Evolutionary conservation across 192 early-diverging fungal species (phyloP).

Genomic region (Coemansia reversa): DNA sequence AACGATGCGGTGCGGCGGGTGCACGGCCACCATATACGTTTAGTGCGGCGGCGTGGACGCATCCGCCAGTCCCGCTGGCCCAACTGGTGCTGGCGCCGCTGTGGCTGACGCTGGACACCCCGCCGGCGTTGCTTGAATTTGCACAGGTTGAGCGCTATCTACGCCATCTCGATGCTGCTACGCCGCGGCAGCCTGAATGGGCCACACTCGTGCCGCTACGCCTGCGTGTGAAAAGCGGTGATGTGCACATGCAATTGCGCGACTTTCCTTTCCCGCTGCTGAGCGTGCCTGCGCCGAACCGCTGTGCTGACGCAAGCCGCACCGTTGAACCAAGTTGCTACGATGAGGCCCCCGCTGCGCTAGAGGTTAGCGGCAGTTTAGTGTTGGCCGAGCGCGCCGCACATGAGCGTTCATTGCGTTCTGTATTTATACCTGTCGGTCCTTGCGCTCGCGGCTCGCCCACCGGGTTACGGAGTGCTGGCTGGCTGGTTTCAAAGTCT

Average conservation of each 20-base stretch:
- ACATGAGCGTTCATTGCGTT: constrained; percentile 41
- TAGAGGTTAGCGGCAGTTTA: constrained; percentile 47
- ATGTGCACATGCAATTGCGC: constrained; percentile 50
- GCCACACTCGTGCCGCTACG: constrained; percentile 49
- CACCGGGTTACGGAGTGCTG: constrained; percentile 22
- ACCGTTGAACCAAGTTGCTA: constrained; percentile 19
- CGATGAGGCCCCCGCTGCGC: constrained; percentile 37
- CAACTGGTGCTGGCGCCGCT: constrained; percentile 45
- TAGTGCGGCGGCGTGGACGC: constrained; percentile 44
- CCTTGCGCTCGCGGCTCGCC: constrained; percentile 35
- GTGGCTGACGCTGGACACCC: constrained; percentile 46
- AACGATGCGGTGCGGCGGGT: constrained; percentile 20
- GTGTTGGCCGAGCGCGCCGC: constrained; percentile 49
- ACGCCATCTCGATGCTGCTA: constrained; percentile 51
- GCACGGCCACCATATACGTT: constrained; percentile 42
- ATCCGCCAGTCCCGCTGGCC: constrained; percentile 43
- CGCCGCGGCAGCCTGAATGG: constrained; percentile 49
- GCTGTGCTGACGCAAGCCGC: background rate
- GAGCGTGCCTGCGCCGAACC: constrained; percentile 44
- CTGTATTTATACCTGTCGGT: constrained; percentile 44
- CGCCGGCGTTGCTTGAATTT: constrained; percentile 47
- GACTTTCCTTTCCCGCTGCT: constrained; percentile 57
- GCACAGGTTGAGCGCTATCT: constrained; percentile 46
- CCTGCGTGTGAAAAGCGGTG: constrained; percentile 50
- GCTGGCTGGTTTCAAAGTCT: constrained; percentile 50